Evolutionary conservation across 2,329 filamentous ascomycete species (phyloP).

Genomic region (Botryotinia convoluta): DNA sequence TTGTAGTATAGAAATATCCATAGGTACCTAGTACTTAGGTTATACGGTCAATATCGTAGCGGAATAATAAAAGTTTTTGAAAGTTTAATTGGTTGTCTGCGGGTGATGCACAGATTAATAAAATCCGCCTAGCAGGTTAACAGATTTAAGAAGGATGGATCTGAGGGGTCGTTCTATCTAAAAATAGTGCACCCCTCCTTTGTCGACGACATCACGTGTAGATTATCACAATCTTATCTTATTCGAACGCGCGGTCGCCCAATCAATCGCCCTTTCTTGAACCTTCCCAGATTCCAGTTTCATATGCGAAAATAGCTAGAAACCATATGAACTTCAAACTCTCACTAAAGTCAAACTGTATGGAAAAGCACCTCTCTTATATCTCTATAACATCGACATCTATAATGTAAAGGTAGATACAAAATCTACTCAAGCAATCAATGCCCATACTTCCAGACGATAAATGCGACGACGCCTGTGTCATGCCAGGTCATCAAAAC

Average conservation of each 20-base stretch:
- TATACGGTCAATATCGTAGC: background rate
- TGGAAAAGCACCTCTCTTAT: background rate
- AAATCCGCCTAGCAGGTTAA: background rate
- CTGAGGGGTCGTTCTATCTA: background rate
- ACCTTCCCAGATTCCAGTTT: conserved; percentile 2
- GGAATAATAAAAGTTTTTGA: background rate
- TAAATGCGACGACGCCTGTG: conserved; percentile 35
- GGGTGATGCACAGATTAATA: background rate
- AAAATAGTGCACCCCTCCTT: conserved; percentile 14
- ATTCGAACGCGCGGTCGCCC: conserved; percentile 12
- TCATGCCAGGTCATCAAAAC: conserved; percentile 26
- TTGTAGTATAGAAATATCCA: conserved; percentile 14
- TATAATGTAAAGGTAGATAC: conserved; percentile 26
- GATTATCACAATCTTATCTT: conserved; percentile 17
- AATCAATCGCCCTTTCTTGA: background rate
- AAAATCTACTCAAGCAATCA: conserved; percentile 26
- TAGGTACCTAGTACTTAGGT: background rate
- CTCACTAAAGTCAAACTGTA: background rate
- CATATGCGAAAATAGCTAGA: conserved; percentile 10
- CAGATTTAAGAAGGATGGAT: background rate
- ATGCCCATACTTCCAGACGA: conserved; percentile 34
- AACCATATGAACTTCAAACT: background rate
- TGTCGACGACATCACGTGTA: conserved; percentile 12
- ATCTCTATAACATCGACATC: background rate
- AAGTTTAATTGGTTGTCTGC: background rate